Base-by-base conservation (phyloP, 1,284 basidiomycete species). In the Salmacisia buchloeana region DNA sequence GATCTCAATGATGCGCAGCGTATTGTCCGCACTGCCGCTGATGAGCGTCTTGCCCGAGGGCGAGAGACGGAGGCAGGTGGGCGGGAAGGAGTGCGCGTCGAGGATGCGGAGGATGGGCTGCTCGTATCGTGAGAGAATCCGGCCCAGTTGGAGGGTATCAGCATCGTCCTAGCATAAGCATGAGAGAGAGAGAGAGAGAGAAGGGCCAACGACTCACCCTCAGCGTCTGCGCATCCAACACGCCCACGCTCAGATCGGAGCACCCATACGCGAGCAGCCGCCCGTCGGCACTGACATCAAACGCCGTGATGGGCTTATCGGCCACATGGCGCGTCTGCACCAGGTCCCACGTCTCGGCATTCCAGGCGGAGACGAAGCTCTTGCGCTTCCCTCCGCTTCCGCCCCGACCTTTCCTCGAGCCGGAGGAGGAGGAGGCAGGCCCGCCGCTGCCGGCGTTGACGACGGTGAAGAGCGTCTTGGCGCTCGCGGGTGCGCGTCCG, bases 1-100 rank as follows among this genome's bases (percentile, higher is more conserved):
- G 34, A 54, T 54, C 23, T 85, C 85, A 52, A 96, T 85, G 49
- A 94, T 83, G 29, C 94, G 87, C 27, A 97, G 83, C 1, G 89
- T 88, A 78, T 91, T 94, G 81, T 98, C 94, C 4, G 91, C 90
- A 73, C 92, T 92, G 3, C 90, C 93, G 4, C 91, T 92, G 25
- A 93, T 85, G n/a, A 98, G 85, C n/a, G 94, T 72, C 21, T 84
- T 86, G 15, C 88, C 88, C 3, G 86, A 83, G 0, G 92, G 89
- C 77, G 89, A 94, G 83, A 98, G 97, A 63, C 85, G 86, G 62
- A 98, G 81, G 1, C 89, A 88, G 0, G 94, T 98, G 1, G 92
- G 87, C 2, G 96, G 92, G 80, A 98, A 94, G 68, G 93, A 91
- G 80, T 98, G 96, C 0, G 94, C 90, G 79, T 92, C 90, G 57